phyloP scores from a whole-genome alignment of 805 yeast species.

The Saturnispora zaruensis region DNA sequence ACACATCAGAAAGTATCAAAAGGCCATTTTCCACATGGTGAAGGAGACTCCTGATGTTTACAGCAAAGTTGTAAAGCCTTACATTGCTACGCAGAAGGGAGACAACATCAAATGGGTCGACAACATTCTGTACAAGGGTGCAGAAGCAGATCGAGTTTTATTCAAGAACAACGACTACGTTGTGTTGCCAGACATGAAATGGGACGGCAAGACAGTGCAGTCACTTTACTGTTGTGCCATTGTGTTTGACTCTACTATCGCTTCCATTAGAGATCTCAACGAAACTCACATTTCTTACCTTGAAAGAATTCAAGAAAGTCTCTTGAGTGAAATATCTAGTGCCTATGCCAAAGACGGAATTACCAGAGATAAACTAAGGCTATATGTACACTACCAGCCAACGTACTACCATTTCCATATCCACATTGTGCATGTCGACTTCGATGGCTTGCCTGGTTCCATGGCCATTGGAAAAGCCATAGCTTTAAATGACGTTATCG shows the following conservation, averaged over 20 bases:
- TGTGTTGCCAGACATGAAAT: constrained; percentile 89
- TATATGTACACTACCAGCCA: constrained; percentile 91
- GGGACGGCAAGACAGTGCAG: constrained; percentile 73
- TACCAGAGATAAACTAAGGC: constrained; percentile 48
- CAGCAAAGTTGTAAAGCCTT: constrained; percentile 54
- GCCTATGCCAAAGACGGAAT: constrained; percentile 34
- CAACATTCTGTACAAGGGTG: constrained; percentile 72
- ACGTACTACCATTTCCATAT: constrained; percentile 93
- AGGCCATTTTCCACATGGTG: constrained; percentile 52
- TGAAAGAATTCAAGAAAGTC: constrained; percentile 34
- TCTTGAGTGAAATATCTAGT: constrained; percentile 39
- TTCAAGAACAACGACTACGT: constrained; percentile 62
- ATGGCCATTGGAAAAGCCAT: constrained; percentile 74
- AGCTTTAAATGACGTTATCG: constrained; percentile 73
- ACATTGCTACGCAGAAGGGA: constrained; percentile 66
- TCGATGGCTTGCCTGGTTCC: constrained; percentile 61
- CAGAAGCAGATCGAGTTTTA: constrained; percentile 76
- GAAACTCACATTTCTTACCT: constrained; percentile 52
- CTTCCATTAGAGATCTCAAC: constrained; percentile 69
- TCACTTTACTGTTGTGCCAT: constrained; percentile 72
- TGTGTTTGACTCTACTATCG: constrained; percentile 58
- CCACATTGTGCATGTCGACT: constrained; percentile 71
- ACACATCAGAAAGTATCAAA: constrained; percentile 71
- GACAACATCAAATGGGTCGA: constrained; percentile 82
- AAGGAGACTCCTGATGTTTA: constrained; percentile 79